Base-by-base conservation (phyloP, 164 flowering plant genomes). In the Sedum album region DNA sequence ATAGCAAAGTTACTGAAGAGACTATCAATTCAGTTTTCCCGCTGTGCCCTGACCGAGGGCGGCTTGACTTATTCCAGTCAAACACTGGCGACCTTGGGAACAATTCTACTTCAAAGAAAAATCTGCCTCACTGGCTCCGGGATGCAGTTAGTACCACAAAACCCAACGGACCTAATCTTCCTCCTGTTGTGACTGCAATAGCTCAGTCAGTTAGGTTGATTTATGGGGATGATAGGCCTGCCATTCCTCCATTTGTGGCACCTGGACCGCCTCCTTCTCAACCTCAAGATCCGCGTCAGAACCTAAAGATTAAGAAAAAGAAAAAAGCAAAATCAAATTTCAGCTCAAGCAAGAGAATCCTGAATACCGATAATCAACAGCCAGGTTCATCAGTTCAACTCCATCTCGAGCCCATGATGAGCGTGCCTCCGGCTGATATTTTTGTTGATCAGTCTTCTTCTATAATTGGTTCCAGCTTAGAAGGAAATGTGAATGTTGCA, bases 81-180 rank as follows among this genome's bases (percentile, higher is more conserved):
- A 73, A 75, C 53, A 81, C 76, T 33, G 81, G 81, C 70, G 86
- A 76, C 26, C 70, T 70, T 53, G 69, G 65, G 70, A 84, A 71
- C 67, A 76, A 76, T 77, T 76, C 78, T 74, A 77, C 86, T 2
- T 11, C 62, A 28, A 75, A 78, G 73, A 82, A 81, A 76, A 87
- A 82, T 71, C 85, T 95, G 46, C 99, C 99, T 35, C 99, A 92
- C 79, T 95, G 99, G 99, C 96, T 95, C 66, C 84, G 95, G 49
- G 93, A 95, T 73, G 99, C 94, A 67, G 99, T 90, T 26, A 79
- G 68, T 69, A 75, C 75, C 71, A 67, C 82, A 31, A 88, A 75
- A 63, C 75, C 83, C 6, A 79, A 85, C 26, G 89, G 80, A 53
- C 83, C 83, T 67, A 82, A 82, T 31, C 76, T 94, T 33, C 97